These are phyloP conservation scores for Nakazawaea anatomiae DNA, from an alignment of 805 yeast genomes.

Conservation along the genomic window DNA sequence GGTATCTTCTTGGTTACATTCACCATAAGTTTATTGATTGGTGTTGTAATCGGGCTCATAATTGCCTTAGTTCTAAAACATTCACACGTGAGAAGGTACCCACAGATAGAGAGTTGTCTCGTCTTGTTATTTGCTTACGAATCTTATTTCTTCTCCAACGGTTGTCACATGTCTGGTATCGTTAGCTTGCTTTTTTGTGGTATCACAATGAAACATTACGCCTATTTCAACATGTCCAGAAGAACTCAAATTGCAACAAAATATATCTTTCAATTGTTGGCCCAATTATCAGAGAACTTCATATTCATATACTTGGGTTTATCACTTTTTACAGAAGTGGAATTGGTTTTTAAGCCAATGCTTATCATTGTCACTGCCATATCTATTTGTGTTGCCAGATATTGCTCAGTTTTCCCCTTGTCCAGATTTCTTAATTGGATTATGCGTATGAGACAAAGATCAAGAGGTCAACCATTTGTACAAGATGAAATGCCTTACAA, in stretches of 20 bases:
- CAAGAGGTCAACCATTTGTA: slow-evolving; percentile 35
- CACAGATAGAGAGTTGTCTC: slow-evolving; percentile 94
- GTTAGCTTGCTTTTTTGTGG: slow-evolving; percentile 95
- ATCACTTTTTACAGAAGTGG: slow-evolving; percentile 93
- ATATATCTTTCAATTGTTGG: slow-evolving; percentile 88
- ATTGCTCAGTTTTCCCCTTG: slow-evolving; percentile 96
- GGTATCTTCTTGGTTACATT: slow-evolving; percentile 92
- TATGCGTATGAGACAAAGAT: slow-evolving; percentile 51
- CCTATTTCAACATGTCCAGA: slow-evolving; percentile 95
- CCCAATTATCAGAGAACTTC: slow-evolving; percentile 94
- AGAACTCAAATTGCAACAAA: slow-evolving; percentile 95
- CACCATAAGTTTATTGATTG: slow-evolving; percentile 85
- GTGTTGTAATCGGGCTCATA: slow-evolving; percentile 78
- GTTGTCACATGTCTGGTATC: slow-evolving; percentile 99
- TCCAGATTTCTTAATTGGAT: slow-evolving; percentile 81
- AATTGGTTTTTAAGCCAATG: slow-evolving; percentile 88
- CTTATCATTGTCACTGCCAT: slow-evolving; percentile 84
- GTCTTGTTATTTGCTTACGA: slow-evolving; percentile 90
- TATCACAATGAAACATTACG: slow-evolving; percentile 93
- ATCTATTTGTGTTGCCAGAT: slow-evolving; percentile 90
- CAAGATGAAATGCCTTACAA: slow-evolving; percentile 92
- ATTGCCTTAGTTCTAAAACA: slow-evolving; percentile 90
- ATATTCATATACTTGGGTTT: slow-evolving; percentile 93
- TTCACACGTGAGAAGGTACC: slow-evolving; percentile 87
- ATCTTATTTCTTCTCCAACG: slow-evolving; percentile 95